Conservation (phyloP, 169 alveolate genomes). For the Cryptosporidium meleagridis region DNA sequence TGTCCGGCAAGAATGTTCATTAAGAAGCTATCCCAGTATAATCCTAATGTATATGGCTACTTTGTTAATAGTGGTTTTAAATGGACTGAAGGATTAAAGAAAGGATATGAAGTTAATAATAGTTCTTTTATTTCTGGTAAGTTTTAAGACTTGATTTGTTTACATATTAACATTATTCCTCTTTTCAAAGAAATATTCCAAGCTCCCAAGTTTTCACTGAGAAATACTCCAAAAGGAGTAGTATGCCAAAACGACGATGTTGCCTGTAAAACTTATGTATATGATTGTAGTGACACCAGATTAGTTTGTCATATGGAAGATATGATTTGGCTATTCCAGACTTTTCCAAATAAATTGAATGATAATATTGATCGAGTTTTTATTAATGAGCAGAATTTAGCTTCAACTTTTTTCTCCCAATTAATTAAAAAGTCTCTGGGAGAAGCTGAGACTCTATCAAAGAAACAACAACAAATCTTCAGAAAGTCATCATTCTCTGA, state of each 20-base stretch:
- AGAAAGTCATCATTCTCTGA: slow-evolving; percentile 15
- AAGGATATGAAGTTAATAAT: slow-evolving; percentile 35
- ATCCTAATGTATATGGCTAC: slow-evolving; percentile 66
- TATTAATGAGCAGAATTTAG: slow-evolving; percentile 17
- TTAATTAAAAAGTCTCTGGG: background rate
- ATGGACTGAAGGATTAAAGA: slow-evolving; percentile 57
- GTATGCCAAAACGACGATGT: slow-evolving; percentile 67
- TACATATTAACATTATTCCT: background rate
- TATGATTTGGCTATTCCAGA: slow-evolving; percentile 67
- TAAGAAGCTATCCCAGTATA: slow-evolving; percentile 20
- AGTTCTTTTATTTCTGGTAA: slow-evolving; percentile 56
- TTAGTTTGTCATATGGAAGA: slow-evolving; percentile 68
- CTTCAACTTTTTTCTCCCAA: slow-evolving; percentile 45
- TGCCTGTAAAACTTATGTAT: slow-evolving; percentile 63
- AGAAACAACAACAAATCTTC: slow-evolving; percentile 19
- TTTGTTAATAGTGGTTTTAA: slow-evolving; percentile 31
- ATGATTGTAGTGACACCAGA: slow-evolving; percentile 66
- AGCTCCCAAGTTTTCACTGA: slow-evolving; percentile 50
- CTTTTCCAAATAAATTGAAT: slow-evolving; percentile 29
- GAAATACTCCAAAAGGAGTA: slow-evolving; percentile 54
- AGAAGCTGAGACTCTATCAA: background rate
- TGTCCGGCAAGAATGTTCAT: slow-evolving; percentile 66
- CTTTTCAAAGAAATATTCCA: slow-evolving; percentile 35
- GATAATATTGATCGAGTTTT: slow-evolving; percentile 5
- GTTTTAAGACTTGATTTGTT: background rate